Evolutionary conservation across 352 stramenopile species (phyloP).

Genomic region (Pythium rishiriense): DNA sequence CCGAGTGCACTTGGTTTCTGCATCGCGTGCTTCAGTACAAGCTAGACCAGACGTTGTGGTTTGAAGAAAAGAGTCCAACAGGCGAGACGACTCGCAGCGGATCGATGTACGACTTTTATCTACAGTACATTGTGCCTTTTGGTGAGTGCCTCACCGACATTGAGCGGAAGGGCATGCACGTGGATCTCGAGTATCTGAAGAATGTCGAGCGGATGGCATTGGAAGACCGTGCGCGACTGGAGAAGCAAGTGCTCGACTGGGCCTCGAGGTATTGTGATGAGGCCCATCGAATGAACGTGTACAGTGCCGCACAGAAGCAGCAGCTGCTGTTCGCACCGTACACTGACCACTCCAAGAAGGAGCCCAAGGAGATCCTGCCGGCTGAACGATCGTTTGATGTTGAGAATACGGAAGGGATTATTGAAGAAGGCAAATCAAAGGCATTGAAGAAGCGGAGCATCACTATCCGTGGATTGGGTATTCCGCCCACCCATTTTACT

Average conservation of each 20-base stretch:
- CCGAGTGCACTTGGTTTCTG: conserved; percentile 96
- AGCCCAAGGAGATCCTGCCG: conserved; percentile 60
- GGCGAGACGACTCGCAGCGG: conserved; percentile 31
- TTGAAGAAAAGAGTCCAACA: conserved; percentile 35
- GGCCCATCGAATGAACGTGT: conserved; percentile 95
- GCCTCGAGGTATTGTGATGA: conserved; percentile 91
- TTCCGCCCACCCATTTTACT: conserved; percentile 93
- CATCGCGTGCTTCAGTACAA: conserved; percentile 89
- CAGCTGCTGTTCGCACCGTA: conserved; percentile 97
- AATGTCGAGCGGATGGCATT: conserved; percentile 90
- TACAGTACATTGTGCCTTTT: conserved; percentile 96
- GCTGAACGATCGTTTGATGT: conserved; percentile 77
- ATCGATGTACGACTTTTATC: conserved; percentile 98
- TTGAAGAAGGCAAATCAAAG: conserved; percentile 69
- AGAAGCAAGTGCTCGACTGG: conserved; percentile 92
- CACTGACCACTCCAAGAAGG: conserved; percentile 66
- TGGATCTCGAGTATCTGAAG: conserved; percentile 90
- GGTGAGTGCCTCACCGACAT: conserved; percentile 98
- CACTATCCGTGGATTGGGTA: conserved; percentile 88
- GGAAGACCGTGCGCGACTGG: conserved; percentile 81
- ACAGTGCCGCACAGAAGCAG: conserved; percentile 92
- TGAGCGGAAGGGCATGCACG: conserved; percentile 93
- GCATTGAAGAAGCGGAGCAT: conserved; percentile 83
- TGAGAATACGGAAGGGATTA: conserved; percentile 72
- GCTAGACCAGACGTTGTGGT: conserved; percentile 91